These are phyloP conservation scores for Penicillium nordicum DNA, from an alignment of 2,329 filamentous ascomycete genomes.

Conservation along the genomic window DNA sequence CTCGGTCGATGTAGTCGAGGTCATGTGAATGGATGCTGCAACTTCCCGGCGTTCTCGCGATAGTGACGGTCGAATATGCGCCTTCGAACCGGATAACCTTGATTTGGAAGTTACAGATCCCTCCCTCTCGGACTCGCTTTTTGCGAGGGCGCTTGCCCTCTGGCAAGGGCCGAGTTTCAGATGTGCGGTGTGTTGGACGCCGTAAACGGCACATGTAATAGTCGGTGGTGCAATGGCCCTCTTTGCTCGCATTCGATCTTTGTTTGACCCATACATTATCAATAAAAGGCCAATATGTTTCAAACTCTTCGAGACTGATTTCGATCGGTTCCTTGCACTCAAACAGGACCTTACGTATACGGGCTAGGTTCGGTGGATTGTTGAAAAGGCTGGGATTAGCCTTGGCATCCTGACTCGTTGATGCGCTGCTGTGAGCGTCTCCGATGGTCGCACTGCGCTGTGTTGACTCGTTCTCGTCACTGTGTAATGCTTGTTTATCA, in stretches of 20 bases:
- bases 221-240: conserved; percentile 43
- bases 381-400: conserved; percentile 34
- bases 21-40: conserved; percentile 45
- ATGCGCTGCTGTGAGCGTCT: background rate
- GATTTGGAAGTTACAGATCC: conserved; percentile 48
- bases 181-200: conserved; percentile 38
- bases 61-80: conserved; percentile 43
- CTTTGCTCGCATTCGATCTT: conserved; percentile 41
- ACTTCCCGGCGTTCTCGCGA: conserved; percentile 42
- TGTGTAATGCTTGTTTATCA: conserved; percentile 17
- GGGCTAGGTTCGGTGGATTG: conserved; percentile 43
- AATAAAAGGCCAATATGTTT: conserved; percentile 48
- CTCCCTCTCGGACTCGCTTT: conserved; percentile 45
- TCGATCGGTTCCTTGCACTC: conserved; percentile 47
- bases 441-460: background rate
- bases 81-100: conserved; percentile 47
- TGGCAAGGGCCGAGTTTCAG: conserved; percentile 40
- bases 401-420: conserved; percentile 1
- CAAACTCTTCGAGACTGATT: conserved; percentile 46
- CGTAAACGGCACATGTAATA: conserved; percentile 49
- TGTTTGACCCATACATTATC: conserved; percentile 52
- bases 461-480: conserved; percentile 1
- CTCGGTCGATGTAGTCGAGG: conserved; percentile 47
- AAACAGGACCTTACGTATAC: conserved; percentile 44
- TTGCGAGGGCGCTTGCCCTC: conserved; percentile 47